A percentile compares a stretch with the other conserved stretches of the same genome.
Evolutionary conservation across 257 asterid species (phyloP).

Genomic region (Scutellaria galericulata): DNA sequence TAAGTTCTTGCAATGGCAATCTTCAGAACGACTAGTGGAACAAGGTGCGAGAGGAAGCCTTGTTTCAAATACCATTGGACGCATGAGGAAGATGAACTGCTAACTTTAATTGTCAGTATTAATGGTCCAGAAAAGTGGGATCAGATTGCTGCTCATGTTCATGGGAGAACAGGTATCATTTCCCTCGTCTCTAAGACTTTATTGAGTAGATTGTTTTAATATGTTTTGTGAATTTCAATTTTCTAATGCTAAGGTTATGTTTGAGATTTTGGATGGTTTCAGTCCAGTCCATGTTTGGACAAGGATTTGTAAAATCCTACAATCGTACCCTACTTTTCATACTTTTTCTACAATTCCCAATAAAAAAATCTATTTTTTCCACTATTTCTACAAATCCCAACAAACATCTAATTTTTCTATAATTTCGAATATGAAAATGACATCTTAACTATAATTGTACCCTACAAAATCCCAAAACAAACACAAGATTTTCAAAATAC

Average conservation of each 20-base stretch:
- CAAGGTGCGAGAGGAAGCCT: slow-evolving; percentile 21
- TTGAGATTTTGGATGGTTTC: too few relatives aligned
- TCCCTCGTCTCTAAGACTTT: slow-evolving; percentile 17
- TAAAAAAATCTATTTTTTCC: too few relatives aligned
- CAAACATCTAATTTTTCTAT: too few relatives aligned
- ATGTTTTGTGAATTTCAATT: slow-evolving; percentile 21
- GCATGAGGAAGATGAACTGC: slow-evolving; percentile 43
- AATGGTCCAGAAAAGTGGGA: slow-evolving; percentile 48
- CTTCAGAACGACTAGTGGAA: neutral
- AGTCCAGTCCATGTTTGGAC: too few relatives aligned
- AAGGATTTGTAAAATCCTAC: too few relatives aligned
- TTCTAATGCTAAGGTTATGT: neutral
- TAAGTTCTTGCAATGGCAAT: slow-evolving; percentile 39
- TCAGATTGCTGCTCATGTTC: slow-evolving; percentile 40
- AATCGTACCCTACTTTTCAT: too few relatives aligned
- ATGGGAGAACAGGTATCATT: slow-evolving; percentile 48
- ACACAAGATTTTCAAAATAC: too few relatives aligned
- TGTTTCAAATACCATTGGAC: slow-evolving; percentile 42
- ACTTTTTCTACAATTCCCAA: too few relatives aligned
- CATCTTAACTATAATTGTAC: too few relatives aligned
- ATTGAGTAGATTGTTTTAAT: neutral
- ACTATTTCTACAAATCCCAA: too few relatives aligned
- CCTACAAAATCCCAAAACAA: too few relatives aligned
- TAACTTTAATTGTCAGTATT: slow-evolving; percentile 32
- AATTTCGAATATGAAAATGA: too few relatives aligned